Conservation (phyloP, 257 asterid genomes). For the Leptodermis oblonga region DNA sequence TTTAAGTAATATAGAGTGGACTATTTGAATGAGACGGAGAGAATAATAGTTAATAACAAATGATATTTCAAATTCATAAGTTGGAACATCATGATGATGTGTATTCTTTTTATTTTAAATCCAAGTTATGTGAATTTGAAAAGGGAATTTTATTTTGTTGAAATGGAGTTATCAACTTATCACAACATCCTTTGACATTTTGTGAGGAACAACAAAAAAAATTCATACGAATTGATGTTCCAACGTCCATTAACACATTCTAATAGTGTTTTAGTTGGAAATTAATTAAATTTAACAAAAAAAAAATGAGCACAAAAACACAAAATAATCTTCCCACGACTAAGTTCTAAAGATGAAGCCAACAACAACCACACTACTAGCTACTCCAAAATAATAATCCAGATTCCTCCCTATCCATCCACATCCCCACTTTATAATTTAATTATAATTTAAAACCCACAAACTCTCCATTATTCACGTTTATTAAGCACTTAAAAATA, state of each 20-base stretch:
- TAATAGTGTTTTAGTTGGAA: neutral
- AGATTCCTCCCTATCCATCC: conserved; percentile 2
- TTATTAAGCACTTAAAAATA: neutral
- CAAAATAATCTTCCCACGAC: no score
- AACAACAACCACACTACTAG: neutral
- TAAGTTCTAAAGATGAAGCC: neutral
- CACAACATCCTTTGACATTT: neutral
- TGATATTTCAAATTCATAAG: neutral
- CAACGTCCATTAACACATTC: neutral
- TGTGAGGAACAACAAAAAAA: neutral
- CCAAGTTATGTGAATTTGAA: neutral
- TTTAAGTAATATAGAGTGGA: no score
- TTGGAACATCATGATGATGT: neutral
- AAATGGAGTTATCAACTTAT: neutral
- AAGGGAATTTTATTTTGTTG: neutral
- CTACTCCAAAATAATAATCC: no score
- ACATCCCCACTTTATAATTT: no score
- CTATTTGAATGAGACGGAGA: no score
- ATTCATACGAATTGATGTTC: neutral
- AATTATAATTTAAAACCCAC: neutral
- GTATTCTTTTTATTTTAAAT: no score
- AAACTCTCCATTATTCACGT: neutral
- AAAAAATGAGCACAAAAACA: no score
- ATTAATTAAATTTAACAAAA: neutral
- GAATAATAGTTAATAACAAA: no score